phyloP scores from a whole-genome alignment of 2,329 filamentous ascomycete species.

The Aspergillus chevalieri region DNA sequence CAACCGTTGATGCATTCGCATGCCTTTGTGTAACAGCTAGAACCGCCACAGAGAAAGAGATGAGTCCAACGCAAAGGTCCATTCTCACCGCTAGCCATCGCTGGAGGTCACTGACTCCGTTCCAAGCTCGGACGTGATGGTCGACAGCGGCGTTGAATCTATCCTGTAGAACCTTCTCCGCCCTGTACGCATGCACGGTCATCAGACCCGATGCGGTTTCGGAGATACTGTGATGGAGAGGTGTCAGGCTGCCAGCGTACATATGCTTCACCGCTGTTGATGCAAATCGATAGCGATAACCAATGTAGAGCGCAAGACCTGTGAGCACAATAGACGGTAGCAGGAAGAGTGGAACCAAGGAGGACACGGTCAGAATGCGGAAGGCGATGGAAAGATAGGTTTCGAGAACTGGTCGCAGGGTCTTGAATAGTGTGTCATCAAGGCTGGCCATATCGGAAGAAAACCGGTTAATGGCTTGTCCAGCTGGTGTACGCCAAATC shows the following conservation, averaged over 20 bases:
- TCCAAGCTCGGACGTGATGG: constrained; percentile 8
- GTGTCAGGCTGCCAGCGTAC: constrained; percentile 9
- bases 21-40: constrained; percentile 3
- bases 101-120: constrained; percentile 10
- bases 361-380: constrained; percentile 9
- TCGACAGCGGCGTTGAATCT: constrained; percentile 4
- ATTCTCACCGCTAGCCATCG: constrained; percentile 11
- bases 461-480: constrained; percentile 11
- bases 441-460: constrained; percentile 9
- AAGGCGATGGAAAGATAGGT: constrained; percentile 10
- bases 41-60: constrained; percentile 7
- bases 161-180: constrained; percentile 6
- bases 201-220: constrained; percentile 7
- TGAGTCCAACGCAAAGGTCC: constrained; percentile 9
- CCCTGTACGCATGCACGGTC: constrained; percentile 9
- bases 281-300: constrained; percentile 9
- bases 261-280: constrained; percentile 8
- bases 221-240: constrained; percentile 8
- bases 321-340: constrained; percentile 8
- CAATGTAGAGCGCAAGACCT: constrained; percentile 5
- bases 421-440: constrained; percentile 8
- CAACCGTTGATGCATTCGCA: constrained; percentile 6
- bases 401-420: constrained; percentile 9
- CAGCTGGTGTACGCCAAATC: constrained; percentile 10
- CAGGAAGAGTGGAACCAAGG: constrained; percentile 9